These are phyloP conservation scores for Linnemannia elongata DNA, from an alignment of 192 early-diverging fungal genomes.

Conservation along the genomic window DNA sequence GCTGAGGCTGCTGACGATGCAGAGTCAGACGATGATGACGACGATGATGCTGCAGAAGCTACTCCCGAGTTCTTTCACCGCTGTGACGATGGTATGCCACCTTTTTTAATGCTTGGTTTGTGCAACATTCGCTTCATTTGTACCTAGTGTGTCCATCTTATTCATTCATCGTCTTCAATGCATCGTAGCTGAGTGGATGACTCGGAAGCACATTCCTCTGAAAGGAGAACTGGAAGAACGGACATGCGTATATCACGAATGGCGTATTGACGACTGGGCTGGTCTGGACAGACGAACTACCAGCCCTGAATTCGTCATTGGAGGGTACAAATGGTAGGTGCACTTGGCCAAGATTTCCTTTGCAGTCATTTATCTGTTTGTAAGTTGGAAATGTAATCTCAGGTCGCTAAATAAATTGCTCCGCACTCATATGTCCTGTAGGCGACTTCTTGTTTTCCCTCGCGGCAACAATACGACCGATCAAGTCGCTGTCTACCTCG, in stretches of 20 bases:
- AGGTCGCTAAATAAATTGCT: neutral
- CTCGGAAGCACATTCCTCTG: conserved; percentile 45
- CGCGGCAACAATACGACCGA: conserved; percentile 82
- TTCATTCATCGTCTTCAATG: neutral
- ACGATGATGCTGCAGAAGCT: neutral
- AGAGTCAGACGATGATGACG: neutral
- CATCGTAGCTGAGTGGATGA: conserved; percentile 37
- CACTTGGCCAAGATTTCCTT: neutral
- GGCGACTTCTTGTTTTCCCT: conserved; percentile 91
- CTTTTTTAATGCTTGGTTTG: neutral
- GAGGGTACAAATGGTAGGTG: conserved; percentile 57
- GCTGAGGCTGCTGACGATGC: neutral
- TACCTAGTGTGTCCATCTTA: neutral
- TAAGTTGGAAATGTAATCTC: neutral
- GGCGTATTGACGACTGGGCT: conserved; percentile 49
- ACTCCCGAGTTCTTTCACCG: conserved; percentile 3
- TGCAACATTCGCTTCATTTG: no score
- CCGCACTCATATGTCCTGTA: conserved; percentile 26
- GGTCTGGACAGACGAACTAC: conserved; percentile 48
- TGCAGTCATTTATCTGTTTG: neutral
- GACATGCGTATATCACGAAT: conserved; percentile 28
- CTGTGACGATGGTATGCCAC: neutral
- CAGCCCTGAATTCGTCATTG: conserved; percentile 55
- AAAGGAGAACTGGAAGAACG: conserved; percentile 47
- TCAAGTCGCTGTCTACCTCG: conserved; percentile 84